These are phyloP conservation scores for Leptosphaerulina australis DNA, from an alignment of 2,329 filamentous ascomycete genomes.

Conservation along the genomic window DNA sequence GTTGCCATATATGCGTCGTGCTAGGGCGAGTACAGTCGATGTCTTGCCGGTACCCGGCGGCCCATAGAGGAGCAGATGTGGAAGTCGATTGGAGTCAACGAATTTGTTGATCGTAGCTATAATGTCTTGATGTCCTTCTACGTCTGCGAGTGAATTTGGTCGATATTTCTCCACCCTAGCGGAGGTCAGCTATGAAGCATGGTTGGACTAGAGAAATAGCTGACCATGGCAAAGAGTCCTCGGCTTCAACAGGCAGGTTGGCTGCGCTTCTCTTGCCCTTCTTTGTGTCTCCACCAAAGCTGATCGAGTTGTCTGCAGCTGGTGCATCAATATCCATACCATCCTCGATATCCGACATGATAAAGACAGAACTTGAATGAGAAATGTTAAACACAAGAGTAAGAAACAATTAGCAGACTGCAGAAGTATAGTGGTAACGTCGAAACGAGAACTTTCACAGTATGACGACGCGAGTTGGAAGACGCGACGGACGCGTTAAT, in stretches of 20 bases:
- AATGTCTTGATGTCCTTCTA: constrained; percentile 96
- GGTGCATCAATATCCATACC: constrained; percentile 71
- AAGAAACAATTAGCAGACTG: too few species aligned
- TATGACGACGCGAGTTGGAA: constrained; percentile 16
- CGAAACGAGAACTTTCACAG: background rate
- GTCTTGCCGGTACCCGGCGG: constrained; percentile 98
- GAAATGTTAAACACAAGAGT: too few species aligned
- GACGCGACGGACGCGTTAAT: constrained; percentile 44
- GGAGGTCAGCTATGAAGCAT: constrained; percentile 3
- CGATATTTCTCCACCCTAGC: constrained; percentile 94
- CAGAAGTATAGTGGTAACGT: background rate
- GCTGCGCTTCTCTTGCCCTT: constrained; percentile 93
- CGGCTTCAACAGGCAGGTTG: constrained; percentile 90
- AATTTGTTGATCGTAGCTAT: constrained; percentile 98
- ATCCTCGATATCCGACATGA: constrained; percentile 65
- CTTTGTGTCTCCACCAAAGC: constrained; percentile 76
- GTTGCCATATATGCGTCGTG: constrained; percentile 86
- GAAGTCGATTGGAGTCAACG: constrained; percentile 89
- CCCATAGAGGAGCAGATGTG: constrained; percentile 94
- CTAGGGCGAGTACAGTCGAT: constrained; percentile 91
- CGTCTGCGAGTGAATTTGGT: constrained; percentile 84
- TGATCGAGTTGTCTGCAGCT: constrained; percentile 57
- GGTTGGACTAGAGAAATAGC: constrained; percentile 7
- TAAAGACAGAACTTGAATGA: constrained; percentile 8
- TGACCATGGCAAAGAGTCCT: constrained; percentile 92